phyloP scores from a whole-genome alignment of 164 flowering plant genomes.

The Vitis rupestris region DNA sequence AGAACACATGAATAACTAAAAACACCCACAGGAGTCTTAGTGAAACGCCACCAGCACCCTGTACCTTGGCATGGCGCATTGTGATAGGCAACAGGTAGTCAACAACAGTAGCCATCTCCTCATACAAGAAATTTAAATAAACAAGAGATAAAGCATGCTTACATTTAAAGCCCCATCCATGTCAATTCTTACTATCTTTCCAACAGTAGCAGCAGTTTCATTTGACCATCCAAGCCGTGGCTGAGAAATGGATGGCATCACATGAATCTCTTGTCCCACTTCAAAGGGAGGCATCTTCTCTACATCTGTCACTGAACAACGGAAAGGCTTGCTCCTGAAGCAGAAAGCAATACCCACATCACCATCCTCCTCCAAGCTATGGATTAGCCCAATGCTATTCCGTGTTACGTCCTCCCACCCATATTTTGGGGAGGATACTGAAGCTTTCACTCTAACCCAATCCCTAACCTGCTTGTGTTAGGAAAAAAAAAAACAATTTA shows the following conservation, averaged over 20 bases:
- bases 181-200: constrained; percentile 85
- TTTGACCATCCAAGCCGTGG: constrained; percentile 99
- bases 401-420: constrained; percentile 97
- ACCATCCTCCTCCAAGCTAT: constrained; percentile 96
- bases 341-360: constrained; percentile 95
- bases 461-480: constrained; percentile 73
- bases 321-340: constrained; percentile 92
- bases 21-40: neutral
- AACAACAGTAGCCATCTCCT: too few relatives aligned
- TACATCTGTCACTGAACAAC: constrained; percentile 92
- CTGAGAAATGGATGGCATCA: constrained; percentile 70
- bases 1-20: neutral
- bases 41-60: neutral
- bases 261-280: constrained; percentile 87
- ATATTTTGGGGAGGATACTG: constrained; percentile 94
- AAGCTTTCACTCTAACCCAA: constrained; percentile 92
- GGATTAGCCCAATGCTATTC: constrained; percentile 85
- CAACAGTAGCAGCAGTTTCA: constrained; percentile 86
- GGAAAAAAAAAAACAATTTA: neutral
- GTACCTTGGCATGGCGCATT: neutral
- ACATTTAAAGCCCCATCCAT: constrained; percentile 97
- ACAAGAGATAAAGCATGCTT: constrained; percentile 24
- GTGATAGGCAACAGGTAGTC: neutral
- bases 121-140: neutral
- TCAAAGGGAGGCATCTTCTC: constrained; percentile 90